Evolutionary conservation across 2,329 filamentous ascomycete species (phyloP), one percentile per base, ranked within the genome.

Genomic region (Purpureocillium lavendulum): DNA sequence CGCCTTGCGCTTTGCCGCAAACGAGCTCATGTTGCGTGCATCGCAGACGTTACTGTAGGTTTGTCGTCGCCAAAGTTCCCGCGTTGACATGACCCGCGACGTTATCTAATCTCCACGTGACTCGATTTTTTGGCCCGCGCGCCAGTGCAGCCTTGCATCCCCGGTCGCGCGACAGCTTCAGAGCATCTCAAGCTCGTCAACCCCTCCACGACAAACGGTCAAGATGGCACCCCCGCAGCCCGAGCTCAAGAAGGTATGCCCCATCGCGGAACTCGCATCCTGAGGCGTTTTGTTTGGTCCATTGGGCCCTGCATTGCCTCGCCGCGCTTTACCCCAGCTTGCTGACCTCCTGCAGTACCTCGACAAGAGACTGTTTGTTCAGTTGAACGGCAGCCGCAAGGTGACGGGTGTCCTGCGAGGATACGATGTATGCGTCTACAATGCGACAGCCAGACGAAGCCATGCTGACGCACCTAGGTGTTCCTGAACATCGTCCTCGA

Each of bases 401-500:
- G 90, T 98, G 46, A 87, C 95, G 62, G 92, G 94, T 40, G 77
- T 95, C 38, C 76, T 98, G 42, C 82, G 92, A 49, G 92, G 92
- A 44, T 98, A 97, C 65, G 92, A 98, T 80, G 92, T 96, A 69
- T 49, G 83, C 32, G 3, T 2, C 3, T 11, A 17, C n/a, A n/a
- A n/a, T n/a, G n/a, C n/a, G n/a, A n/a, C 15, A 7, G 17, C 31
- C 6, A 28, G 14, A 37, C 16, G 12, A 10, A 10, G 4, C 26
- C n/a, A 14, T n/a, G 10, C 42, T 44, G 33, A 44, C 28, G 24
- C 30, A 13, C 2, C 10, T 35, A 96, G 90, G 89, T 97, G 46
- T 98, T 97, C 69, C 72, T 98, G 58, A 98, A 98, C 68, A 88
- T 98, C 58, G 92, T 98, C 33, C 77, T 98, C 17, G 94, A 98